A percentile compares a stretch with the other conserved stretches of the same genome.
Conservation (phyloP, 2,329 filamentous ascomycete genomes). For the Sporothrix brunneoviolacea region DNA sequence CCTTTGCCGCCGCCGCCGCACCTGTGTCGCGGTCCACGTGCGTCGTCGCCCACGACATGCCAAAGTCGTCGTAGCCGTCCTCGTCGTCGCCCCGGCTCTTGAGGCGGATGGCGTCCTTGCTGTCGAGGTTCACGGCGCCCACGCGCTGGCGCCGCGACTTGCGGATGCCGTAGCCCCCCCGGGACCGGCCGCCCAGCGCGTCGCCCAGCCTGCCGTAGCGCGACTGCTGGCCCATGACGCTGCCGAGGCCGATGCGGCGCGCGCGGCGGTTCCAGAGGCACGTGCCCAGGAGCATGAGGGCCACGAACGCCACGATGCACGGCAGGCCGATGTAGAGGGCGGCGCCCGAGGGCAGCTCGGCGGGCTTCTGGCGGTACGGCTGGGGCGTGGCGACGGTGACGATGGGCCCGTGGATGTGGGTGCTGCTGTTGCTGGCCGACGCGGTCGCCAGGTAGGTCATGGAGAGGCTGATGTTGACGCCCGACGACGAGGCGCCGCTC, state of each 20-base stretch:
- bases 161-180: constrained; percentile 39
- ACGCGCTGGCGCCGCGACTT: constrained; percentile 29
- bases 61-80: constrained; percentile 19
- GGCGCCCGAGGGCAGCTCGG: constrained; percentile 29
- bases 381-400: constrained; percentile 34
- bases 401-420: constrained; percentile 33
- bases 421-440: constrained; percentile 26
- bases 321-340: constrained; percentile 49
- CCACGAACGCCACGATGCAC: constrained; percentile 39
- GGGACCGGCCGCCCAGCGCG: constrained; percentile 7
- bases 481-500: constrained; percentile 24
- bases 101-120: constrained; percentile 39
- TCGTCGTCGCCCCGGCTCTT: constrained; percentile 30
- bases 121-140: constrained; percentile 25
- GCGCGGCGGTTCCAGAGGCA: constrained; percentile 49
- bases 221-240: constrained; percentile 40
- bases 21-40: constrained; percentile 4
- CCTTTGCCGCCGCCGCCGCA: constrained; percentile 10
- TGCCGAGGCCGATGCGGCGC: constrained; percentile 44
- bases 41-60: constrained; percentile 20
- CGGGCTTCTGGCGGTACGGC: constrained; percentile 25
- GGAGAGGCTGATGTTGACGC: constrained; percentile 43
- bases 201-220: constrained; percentile 18
- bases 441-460: constrained; percentile 35
- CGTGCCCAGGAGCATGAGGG: constrained; percentile 46